Evolutionary conservation across 2,329 filamentous ascomycete genomes (phyloP).

Genomic region (Pezizomycotina sp.): DNA sequence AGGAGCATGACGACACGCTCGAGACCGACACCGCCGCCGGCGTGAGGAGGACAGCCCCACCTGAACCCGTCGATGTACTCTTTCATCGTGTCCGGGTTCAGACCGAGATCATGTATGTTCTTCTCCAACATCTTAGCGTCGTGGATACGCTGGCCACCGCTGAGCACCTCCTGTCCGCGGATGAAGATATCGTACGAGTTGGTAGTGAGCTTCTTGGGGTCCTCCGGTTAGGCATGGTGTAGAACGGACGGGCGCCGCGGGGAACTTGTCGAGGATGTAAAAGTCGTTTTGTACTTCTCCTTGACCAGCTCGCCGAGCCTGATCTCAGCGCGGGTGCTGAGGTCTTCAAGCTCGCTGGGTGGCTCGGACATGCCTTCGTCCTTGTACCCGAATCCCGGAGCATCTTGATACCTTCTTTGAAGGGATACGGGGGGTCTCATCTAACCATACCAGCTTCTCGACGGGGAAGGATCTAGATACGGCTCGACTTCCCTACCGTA

Average conservation of each 20-base stretch:
- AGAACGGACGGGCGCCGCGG: slow-evolving; percentile 69
- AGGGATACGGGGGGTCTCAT: slow-evolving; percentile 71
- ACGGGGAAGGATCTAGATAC: slow-evolving; percentile 75
- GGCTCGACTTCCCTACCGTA: slow-evolving; percentile 58
- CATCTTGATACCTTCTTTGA: slow-evolving; percentile 63
- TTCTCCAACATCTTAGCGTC: slow-evolving; percentile 56
- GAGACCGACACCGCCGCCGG: slow-evolving; percentile 74
- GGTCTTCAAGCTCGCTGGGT: slow-evolving; percentile 53
- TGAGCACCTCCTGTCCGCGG: slow-evolving; percentile 80
- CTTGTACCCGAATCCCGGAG: slow-evolving; percentile 58
- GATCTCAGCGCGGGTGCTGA: slow-evolving; percentile 74
- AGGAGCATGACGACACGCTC: slow-evolving; percentile 79
- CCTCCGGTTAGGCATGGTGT: slow-evolving; percentile 65
- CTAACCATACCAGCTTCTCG: slow-evolving; percentile 70
- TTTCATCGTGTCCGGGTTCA: slow-evolving; percentile 68
- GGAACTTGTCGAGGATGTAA: slow-evolving; percentile 90
- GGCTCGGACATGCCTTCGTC: slow-evolving; percentile 59
- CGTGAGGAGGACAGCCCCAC: slow-evolving; percentile 75
- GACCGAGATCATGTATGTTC: slow-evolving; percentile 58
- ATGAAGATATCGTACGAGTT: slow-evolving; percentile 95
- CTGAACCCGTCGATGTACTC: slow-evolving; percentile 82
- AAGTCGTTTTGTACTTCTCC: slow-evolving; percentile 81
- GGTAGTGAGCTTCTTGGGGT: slow-evolving; percentile 55
- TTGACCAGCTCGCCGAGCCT: slow-evolving; percentile 69
- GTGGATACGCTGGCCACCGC: slow-evolving; percentile 85